Evolutionary conservation across 208 protist species (phyloP), one percentile per base, ranked within the genome.

Genomic region (Wallacemonas collosoma): DNA sequence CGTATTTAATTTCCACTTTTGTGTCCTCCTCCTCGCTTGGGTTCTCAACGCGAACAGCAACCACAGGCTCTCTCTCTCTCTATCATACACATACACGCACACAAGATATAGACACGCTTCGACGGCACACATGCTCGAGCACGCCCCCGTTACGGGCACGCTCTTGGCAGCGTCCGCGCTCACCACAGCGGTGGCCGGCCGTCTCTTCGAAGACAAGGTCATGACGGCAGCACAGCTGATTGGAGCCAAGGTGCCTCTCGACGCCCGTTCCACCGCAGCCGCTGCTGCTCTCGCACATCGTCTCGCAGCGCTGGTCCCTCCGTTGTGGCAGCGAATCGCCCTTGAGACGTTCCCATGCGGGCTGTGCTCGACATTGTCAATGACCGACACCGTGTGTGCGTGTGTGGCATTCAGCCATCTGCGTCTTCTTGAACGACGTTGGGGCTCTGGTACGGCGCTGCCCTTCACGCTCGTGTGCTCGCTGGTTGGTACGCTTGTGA

Each of bases 391-490:
- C 11, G 40, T 50, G 11, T 65, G 60, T 65, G 60, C 41, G 8
- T 48, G 36, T n/a, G 40, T 7, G 47, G 14, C 90, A 43, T 53
- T 88, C 9, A 79, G 79, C 50, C 79, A 89, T 57, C 85, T 87
- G 76, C 83, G 86, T 48, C 71, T 66, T 9, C 78, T 93, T 36
- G 85, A 93, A 75, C 83, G 86, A 4, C 85, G 84, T 14, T 93
- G 88, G 86, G 88, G 88, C 17, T 82, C 85, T 11, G 73, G 75
- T 61, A 64, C 72, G 12, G 86, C 80, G 61, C 77, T 93, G 9
- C 56, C 83, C 35, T 93, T 91, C 61, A 44, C 89, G 7, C 63
- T 93, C 50, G 72, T 61, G 6, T 68, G 83, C 17, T 77, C 81
- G 1, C 44, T 81, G 4, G 48, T 82, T 5, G 86, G 86, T 15